A percentile compares a stretch with the other conserved stretches of the same genome.
phyloP scores from a whole-genome alignment of 2,329 filamentous ascomycete species.

The Microcera coccophila region DNA sequence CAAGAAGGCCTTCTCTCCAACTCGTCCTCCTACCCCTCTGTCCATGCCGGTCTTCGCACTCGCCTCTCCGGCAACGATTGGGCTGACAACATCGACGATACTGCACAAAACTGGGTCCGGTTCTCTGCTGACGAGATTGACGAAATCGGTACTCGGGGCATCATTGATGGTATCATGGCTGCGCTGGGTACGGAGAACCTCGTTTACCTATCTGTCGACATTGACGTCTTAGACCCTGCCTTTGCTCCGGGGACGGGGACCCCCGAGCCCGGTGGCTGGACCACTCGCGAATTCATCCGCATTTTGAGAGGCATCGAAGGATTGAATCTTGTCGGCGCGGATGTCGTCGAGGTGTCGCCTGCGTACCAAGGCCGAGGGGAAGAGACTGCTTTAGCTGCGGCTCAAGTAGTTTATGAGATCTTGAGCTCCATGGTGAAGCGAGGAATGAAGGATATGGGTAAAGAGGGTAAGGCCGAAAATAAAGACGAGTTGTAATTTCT shows the following conservation, averaged over 20 bases:
- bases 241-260: conserved; percentile 73
- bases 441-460: conserved; percentile 37
- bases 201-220: conserved; percentile 77
- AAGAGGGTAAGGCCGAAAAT: conserved; percentile 26
- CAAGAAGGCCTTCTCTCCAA: conserved; percentile 77
- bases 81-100: conserved; percentile 68
- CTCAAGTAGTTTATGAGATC: conserved; percentile 83
- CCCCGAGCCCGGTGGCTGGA: conserved; percentile 88
- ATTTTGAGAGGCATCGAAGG: conserved; percentile 78
- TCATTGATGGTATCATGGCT: conserved; percentile 66
- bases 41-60: conserved; percentile 81
- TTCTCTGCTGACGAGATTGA: conserved; percentile 83
- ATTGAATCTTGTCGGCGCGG: conserved; percentile 81
- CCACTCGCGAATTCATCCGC: conserved; percentile 78
- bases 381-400: conserved; percentile 76
- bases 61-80: conserved; percentile 64
- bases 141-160: conserved; percentile 67
- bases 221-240: conserved; percentile 77
- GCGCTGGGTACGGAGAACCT: conserved; percentile 71
- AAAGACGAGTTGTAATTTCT: conserved; percentile 42
- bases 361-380: conserved; percentile 79
- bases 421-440: conserved; percentile 69
- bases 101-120: conserved; percentile 70
- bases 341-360: conserved; percentile 81
- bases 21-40: conserved; percentile 61